Base-by-base conservation (phyloP, 148 eudicot species). In the Persicaria maculosa region DNA sequence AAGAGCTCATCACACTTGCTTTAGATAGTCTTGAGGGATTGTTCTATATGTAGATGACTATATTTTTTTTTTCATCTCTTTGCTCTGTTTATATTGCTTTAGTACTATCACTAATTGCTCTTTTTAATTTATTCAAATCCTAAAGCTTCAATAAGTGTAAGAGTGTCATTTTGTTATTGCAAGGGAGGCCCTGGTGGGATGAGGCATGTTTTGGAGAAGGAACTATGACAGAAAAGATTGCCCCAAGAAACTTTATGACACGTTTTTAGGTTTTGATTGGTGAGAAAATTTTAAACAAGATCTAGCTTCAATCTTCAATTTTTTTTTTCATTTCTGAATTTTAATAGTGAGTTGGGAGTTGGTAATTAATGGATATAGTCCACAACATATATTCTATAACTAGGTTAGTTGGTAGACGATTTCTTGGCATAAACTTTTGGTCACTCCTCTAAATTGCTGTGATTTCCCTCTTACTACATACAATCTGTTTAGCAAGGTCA, bases 181-280 rank as follows among this genome's bases (percentile, higher is more conserved):
- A 93, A 97, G 81, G 98, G 98, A 83, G 98, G 97, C 68, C 78
- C 77, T 73, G 91, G 98, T 47, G 86, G 76, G 84, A 80, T 25
- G 80, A 84, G 74, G 88, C 86, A 73, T 81, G 82, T 74, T 77
- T 77, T 69, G 98, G 98, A 64, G 98, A 74, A 83, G 98, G 98
- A 79, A 89, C 93, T 48, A 44, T 93, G 62, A 86, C 91, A 43
- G 98, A 77, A 91, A 86, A 80, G 87, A 86, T 72, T 93, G 98
- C 78, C 98, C 98, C 2, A 86, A 79, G 78, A 97, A 97, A 74
- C 93, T 93, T 36, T 89, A 79, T 83, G 97, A 97, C 67, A 87
- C 76, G 74, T 93, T 93, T 78, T 93, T 22, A 22, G 31, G 81
- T 62, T 79, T 19, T 14, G 36, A 40, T 48, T 44, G 9, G 20